Percentiles rank a stretch among this genome's conserved stretches.
Conservation (phyloP, 331 rosid species). For the Dryas integrifolia region DNA sequence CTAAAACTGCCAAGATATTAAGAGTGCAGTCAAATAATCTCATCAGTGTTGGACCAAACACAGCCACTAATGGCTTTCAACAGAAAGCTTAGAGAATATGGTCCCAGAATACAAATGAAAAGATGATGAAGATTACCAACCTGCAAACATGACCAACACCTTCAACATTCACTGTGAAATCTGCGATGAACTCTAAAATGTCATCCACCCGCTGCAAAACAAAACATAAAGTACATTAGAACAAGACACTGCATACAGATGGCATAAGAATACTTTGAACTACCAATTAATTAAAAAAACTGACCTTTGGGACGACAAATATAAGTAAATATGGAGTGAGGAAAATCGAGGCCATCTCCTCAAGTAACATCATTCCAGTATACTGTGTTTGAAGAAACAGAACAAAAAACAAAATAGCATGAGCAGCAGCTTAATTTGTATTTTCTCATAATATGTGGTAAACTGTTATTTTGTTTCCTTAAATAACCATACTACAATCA, state of each 20-base stretch:
- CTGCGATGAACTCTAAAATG: constrained; percentile 74
- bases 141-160: constrained; percentile 99
- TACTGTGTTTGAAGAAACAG: constrained; percentile 53
- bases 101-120: constrained; percentile 9
- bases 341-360: constrained; percentile 97
- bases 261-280: constrained; percentile 3
- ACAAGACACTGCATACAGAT: constrained; percentile 7
- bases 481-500: not conserved
- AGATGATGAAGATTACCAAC: constrained; percentile 40
- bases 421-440: constrained; percentile 18
- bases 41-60: not conserved
- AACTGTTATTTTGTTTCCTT: not conserved
- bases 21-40: constrained; percentile 15
- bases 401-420: constrained; percentile 16
- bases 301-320: constrained; percentile 79
- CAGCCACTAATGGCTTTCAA: not conserved
- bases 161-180: constrained; percentile 77
- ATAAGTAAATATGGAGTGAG: constrained; percentile 91
- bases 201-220: constrained; percentile 84
- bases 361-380: constrained; percentile 92
- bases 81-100: constrained; percentile 11
- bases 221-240: constrained; percentile 19
- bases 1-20: constrained; percentile 60
- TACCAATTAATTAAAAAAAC: constrained; percentile 13
- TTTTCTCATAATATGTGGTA: not conserved